These are phyloP conservation scores for Papiliotrema fonsecae DNA, from an alignment of 1,284 basidiomycete species.

Conservation along the genomic window DNA sequence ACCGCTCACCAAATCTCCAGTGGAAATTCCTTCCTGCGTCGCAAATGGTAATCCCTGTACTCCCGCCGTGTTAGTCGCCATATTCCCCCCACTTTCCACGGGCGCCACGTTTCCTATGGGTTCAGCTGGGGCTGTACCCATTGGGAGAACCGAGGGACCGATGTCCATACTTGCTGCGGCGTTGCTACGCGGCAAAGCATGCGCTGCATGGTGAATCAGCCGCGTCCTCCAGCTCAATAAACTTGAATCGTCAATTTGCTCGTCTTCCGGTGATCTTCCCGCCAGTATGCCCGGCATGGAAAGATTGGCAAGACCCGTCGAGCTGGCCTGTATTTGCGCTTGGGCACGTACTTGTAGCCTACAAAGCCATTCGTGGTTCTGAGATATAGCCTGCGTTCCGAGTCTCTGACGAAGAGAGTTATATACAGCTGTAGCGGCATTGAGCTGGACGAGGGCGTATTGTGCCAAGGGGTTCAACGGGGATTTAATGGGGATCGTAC, in stretches of 20 bases:
- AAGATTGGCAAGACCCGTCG: neutral
- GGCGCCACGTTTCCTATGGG: too few species aligned
- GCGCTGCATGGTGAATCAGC: constrained; percentile 21
- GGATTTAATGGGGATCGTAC: constrained; percentile 24
- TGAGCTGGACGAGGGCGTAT: constrained; percentile 23
- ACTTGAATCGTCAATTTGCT: constrained; percentile 16
- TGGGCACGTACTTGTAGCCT: constrained; percentile 15
- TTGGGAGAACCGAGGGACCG: too few species aligned
- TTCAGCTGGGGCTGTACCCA: too few species aligned
- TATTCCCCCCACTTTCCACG: too few species aligned
- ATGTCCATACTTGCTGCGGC: too few species aligned
- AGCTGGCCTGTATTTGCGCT: neutral
- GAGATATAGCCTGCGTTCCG: constrained; percentile 13
- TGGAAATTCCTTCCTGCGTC: too few species aligned
- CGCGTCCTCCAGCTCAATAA: constrained; percentile 29
- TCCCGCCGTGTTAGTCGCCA: too few species aligned
- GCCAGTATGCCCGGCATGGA: too few species aligned
- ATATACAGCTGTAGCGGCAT: constrained; percentile 20
- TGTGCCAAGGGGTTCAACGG: constrained; percentile 22
- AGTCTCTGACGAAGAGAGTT: constrained; percentile 14
- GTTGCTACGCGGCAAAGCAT: too few species aligned
- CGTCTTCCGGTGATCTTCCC: neutral
- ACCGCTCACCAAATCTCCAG: neutral
- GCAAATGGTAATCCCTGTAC: too few species aligned
- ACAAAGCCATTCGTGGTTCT: constrained; percentile 28